A percentile compares a stretch with the other conserved stretches of the same genome.
These are phyloP conservation scores for Claviceps lovelessii DNA, from an alignment of 2,329 filamentous ascomycete species.

Conservation along the genomic window DNA sequence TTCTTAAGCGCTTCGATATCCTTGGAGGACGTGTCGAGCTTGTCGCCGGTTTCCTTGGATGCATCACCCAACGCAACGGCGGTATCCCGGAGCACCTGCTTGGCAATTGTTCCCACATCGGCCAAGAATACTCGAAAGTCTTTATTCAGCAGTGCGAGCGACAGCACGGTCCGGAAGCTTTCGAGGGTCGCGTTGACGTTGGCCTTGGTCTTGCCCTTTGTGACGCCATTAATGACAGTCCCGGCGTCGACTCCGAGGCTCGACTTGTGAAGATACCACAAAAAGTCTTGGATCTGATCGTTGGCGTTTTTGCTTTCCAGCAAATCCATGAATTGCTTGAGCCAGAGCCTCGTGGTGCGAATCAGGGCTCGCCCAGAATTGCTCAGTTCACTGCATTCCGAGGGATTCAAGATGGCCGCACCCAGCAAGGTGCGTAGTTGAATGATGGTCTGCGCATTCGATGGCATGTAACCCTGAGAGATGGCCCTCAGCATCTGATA, in stretches of 20 bases:
- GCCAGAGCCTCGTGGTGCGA: conserved; percentile 56
- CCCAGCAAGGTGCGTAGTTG: conserved; percentile 69
- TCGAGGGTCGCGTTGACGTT: conserved; percentile 41
- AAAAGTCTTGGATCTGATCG: conserved; percentile 82
- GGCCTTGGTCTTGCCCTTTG: conserved; percentile 18
- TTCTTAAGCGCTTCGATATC: conserved; percentile 32
- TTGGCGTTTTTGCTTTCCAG: conserved; percentile 66
- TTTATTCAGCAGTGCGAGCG: conserved; percentile 73
- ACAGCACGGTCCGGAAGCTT: conserved; percentile 70
- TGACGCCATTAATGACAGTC: conserved; percentile 15
- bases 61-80: conserved; percentile 64
- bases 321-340: conserved; percentile 69
- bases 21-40: conserved; percentile 56
- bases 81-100: conserved; percentile 77
- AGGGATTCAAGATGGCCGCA: conserved; percentile 61
- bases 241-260: conserved; percentile 32
- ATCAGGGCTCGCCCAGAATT: conserved; percentile 61
- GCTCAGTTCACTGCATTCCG: conserved; percentile 51
- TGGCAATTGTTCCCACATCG: conserved; percentile 63
- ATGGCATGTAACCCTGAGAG: conserved; percentile 77
- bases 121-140: conserved; percentile 79
- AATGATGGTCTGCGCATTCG: conserved; percentile 67
- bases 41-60: conserved; percentile 58
- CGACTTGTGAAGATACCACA: conserved; percentile 73
- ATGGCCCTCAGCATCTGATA: conserved; percentile 85